Conservation (phyloP, 768 basidiomycete genomes). For the Suillus spraguei region DNA sequence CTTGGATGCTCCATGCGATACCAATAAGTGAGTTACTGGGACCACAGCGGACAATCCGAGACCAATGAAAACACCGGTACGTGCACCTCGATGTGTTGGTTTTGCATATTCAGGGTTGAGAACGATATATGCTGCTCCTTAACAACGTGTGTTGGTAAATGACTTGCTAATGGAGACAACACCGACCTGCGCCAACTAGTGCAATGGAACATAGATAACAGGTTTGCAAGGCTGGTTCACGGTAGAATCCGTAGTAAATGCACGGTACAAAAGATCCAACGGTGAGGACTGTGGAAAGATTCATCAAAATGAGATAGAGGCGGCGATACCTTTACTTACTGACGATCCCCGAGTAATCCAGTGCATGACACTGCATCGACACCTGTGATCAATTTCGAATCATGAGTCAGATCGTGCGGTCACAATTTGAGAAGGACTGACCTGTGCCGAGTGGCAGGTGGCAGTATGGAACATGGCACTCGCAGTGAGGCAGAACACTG, state of each 20-base stretch:
- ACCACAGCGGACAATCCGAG: constrained; percentile 72
- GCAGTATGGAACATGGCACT: constrained; percentile 78
- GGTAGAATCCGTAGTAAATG: constrained; percentile 80
- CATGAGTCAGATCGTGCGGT: constrained; percentile 1
- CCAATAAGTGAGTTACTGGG: constrained; percentile 67
- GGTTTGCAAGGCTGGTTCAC: constrained; percentile 53
- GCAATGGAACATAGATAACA: constrained; percentile 57
- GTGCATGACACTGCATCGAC: constrained; percentile 56
- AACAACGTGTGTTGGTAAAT: constrained; percentile 7
- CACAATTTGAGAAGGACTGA: constrained; percentile 33
- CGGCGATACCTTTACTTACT: constrained; percentile 36
- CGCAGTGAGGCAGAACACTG: constrained; percentile 70
- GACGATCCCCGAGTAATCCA: constrained; percentile 84
- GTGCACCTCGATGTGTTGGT: constrained; percentile 71
- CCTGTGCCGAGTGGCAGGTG: constrained; percentile 70
- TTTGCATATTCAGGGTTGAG: constrained; percentile 78
- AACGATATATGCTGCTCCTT: constrained; percentile 75
- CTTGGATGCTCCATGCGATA: constrained; percentile 57
- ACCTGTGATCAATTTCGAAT: constrained; percentile 44
- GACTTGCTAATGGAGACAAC: constrained; percentile 17
- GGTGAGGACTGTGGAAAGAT: constrained; percentile 48
- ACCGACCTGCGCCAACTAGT: constrained; percentile 60
- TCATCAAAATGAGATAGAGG: constrained; percentile 13
- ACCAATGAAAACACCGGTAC: constrained; percentile 77
- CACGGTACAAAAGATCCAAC: constrained; percentile 81